Evolutionary conservation across 225 moss, liverwort and hornwort species (phyloP), one percentile per base, ranked within the genome.

Genomic region (Ulota crispa): DNA sequence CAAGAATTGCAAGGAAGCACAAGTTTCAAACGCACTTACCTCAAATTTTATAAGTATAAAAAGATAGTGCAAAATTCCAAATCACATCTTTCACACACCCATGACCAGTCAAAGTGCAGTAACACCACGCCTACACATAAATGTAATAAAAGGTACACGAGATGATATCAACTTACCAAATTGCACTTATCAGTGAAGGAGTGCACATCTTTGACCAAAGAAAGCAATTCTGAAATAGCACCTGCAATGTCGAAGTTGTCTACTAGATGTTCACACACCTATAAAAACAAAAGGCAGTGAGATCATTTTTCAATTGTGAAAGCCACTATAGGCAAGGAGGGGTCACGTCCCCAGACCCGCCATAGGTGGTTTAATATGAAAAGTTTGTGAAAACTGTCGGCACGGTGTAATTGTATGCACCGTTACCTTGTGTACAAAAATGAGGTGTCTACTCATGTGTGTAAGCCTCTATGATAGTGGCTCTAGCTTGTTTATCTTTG

Each of bases 241-340:
- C 95, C 95, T 59, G 91, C 85, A 41, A 94, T 95, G 80, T 94
- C 92, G 70, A 95, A 95, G 73, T 98, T 95, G 84, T 95, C 98
- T 79, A 94, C 95, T n/a, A 98, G 76, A 19, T 85, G 79, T 71
- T 92, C 85, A 68, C 79, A 90, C 79, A 97, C 89, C 95, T 97
- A 73, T 61, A 62, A 57, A 56, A 81, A 42, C 42, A 50, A 73
- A 12, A 78, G 52, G 47, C 31, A 23, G 55, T 84, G 55, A 84
- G 73, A 28, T 30, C 56, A 19, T 36, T 36, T 7, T n/a, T n/a
- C n/a, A n/a, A n/a, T n/a, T n/a, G 39, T 39, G 39, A 39, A 39
- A 39, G 7, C 39, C 39, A 39, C 1, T 39, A 1, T 39, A 8
- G 39, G 39, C 39, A 39, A 39, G 8, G 39, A 39, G 39, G 39